These are phyloP conservation scores for Fusarium sp. DNA, from an alignment of 2,329 filamentous ascomycete genomes.

Conservation along the genomic window DNA sequence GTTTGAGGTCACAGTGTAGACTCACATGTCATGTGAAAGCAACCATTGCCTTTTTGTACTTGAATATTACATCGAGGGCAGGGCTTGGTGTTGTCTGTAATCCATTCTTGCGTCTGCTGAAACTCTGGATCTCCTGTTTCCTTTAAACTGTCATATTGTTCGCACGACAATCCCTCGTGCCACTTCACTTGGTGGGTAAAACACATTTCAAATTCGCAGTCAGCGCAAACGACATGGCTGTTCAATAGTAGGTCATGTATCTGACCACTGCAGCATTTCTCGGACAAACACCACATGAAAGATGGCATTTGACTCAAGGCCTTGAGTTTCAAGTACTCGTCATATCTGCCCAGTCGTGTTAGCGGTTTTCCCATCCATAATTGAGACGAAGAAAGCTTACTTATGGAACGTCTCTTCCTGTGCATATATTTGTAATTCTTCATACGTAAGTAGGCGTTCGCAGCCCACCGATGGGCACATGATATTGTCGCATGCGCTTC, in stretches of 20 bases:
- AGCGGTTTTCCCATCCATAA: background rate
- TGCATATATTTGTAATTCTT: slow-evolving; percentile 15
- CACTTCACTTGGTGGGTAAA: slow-evolving; percentile 19
- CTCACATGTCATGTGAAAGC: slow-evolving; percentile 30
- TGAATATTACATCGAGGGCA: slow-evolving; percentile 15
- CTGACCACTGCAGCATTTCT: slow-evolving; percentile 13
- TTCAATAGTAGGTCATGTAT: slow-evolving; percentile 11
- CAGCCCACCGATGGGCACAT: slow-evolving; percentile 9
- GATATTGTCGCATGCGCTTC: slow-evolving; percentile 14
- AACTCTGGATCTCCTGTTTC: slow-evolving; percentile 4
- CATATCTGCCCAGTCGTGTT: slow-evolving; percentile 9
- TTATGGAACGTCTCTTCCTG: slow-evolving; percentile 6
- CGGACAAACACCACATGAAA: slow-evolving; percentile 26
- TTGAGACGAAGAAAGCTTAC: background rate
- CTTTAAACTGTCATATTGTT: background rate
- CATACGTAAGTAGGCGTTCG: slow-evolving; percentile 7
- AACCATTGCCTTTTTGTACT: slow-evolving; percentile 16
- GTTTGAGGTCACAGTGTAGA: background rate
- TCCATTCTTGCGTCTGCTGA: slow-evolving; percentile 9
- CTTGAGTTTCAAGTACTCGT: slow-evolving; percentile 21
- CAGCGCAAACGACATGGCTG: slow-evolving; percentile 10
- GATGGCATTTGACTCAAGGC: slow-evolving; percentile 4
- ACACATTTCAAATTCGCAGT: slow-evolving; percentile 25
- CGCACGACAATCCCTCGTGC: slow-evolving; percentile 9
- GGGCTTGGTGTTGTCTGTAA: slow-evolving; percentile 10